These are phyloP conservation scores for Tanacetum coccineum DNA, from an alignment of 129 eudicot genomes.

Conservation along the genomic window DNA sequence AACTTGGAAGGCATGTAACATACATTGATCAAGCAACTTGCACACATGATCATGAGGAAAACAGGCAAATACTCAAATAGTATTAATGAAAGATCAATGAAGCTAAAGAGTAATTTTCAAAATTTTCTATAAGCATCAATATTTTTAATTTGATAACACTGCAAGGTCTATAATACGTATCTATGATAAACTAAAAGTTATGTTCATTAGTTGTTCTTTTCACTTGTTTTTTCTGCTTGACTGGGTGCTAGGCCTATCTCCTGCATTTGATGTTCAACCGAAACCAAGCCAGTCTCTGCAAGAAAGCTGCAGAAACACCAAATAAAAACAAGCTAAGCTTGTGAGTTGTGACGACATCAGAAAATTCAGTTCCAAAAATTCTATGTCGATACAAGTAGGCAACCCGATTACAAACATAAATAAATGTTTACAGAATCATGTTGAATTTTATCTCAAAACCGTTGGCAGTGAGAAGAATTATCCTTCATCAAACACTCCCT, in stretches of 20 bases:
- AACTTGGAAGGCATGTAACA: too few species aligned
- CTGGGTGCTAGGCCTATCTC: slow-evolving; percentile 70
- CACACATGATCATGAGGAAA: not conserved
- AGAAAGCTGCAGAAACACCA: slow-evolving; percentile 64
- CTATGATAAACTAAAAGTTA: not conserved
- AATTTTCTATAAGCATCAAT: not conserved
- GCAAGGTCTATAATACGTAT: not conserved
- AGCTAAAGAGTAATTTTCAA: not conserved
- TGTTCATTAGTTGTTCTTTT: slow-evolving; percentile 37
- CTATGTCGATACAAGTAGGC: not conserved
- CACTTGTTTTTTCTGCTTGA: slow-evolving; percentile 31
- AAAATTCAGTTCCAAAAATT: not conserved
- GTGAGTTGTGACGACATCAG: not conserved
- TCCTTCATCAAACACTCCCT: too few species aligned
- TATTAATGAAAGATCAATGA: not conserved
- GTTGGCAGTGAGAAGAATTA: too few species aligned
- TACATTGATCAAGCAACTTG: not conserved
- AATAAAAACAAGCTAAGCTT: not conserved
- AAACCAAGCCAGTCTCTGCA: slow-evolving; percentile 88
- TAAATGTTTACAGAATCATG: too few species aligned
- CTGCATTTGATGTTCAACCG: slow-evolving; percentile 87
- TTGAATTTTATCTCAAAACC: too few species aligned
- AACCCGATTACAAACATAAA: too few species aligned
- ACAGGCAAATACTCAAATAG: not conserved
- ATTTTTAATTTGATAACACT: not conserved